Base-by-base conservation (phyloP, 1,284 basidiomycete species). In the Erythrobasidium hasegawianum region DNA sequence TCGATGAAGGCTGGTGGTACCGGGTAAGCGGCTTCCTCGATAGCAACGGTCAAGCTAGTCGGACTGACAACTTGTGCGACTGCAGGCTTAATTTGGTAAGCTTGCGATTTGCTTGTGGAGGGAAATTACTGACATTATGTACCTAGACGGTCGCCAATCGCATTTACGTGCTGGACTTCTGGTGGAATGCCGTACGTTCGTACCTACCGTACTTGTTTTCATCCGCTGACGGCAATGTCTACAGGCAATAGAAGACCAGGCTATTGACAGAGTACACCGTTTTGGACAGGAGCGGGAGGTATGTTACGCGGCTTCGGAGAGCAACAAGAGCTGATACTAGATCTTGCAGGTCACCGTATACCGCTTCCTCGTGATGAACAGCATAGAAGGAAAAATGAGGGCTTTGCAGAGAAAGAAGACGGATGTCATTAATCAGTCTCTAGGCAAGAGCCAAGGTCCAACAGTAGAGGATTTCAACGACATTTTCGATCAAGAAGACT, bases 1-100 rank as follows among this genome's bases (percentile, higher is more conserved):
- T 94, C 90, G 73, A 78, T 96, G 27, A 73, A 94, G 76, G 95
- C 94, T 0, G 94, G 94, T 20, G 94, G 94, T 10, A 93, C 96
- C 9, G 94, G 95, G 2, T 66, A 72, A 73, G 49, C n/a, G n/a
- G n/a, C n/a, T n/a, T n/a, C n/a, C n/a, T n/a, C n/a, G n/a, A n/a
- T n/a, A n/a, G n/a, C n/a, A n/a, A n/a, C n/a, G n/a, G n/a, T n/a
- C n/a, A n/a, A n/a, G n/a, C n/a, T n/a, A n/a, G n/a, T n/a, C n/a
- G n/a, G n/a, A n/a, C n/a, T n/a, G n/a, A n/a, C n/a, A n/a, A n/a
- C n/a, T n/a, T n/a, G n/a, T n/a, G n/a, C n/a, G n/a, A n/a, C 33
- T 33, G 5, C 33, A 33, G 33, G 11, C 33, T 33, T 11, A 33
- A 33, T 11, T 33, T 33, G 33, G 33, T 33, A 11, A 16, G 22